Conservation (phyloP, 202 grass and related monocot species). For the Panicum hallii region DNA sequence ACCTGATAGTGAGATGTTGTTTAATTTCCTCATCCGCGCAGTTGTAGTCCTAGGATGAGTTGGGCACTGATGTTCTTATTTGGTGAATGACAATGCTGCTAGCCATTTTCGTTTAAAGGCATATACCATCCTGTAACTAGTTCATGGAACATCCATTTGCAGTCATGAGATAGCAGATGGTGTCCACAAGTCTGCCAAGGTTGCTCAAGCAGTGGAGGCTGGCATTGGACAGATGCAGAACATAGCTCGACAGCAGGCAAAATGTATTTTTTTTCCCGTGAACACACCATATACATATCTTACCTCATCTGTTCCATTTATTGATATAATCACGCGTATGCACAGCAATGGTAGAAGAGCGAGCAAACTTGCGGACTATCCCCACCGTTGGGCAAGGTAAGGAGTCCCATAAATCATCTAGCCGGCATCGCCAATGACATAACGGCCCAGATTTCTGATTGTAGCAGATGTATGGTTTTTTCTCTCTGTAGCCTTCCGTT, state of each 20-base stretch:
- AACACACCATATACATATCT: neutral
- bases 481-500: constrained; percentile 33
- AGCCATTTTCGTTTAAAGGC: neutral
- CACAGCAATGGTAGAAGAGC: constrained; percentile 71
- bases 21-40: neutral
- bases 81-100: neutral
- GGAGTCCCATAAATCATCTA: constrained; percentile 49
- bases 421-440: neutral
- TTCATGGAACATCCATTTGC: constrained; percentile 36
- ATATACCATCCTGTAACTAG: constrained; percentile 16
- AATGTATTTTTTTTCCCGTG: constrained; percentile 54
- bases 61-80: neutral
- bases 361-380: constrained; percentile 63
- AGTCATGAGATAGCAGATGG: constrained; percentile 75
- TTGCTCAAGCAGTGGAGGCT: constrained; percentile 64
- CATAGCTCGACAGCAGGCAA: constrained; percentile 57
- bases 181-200: constrained; percentile 74
- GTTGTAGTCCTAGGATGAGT: neutral
- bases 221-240: constrained; percentile 70
- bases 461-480: neutral
- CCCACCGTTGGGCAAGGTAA: constrained; percentile 37
- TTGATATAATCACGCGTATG: constrained; percentile 5
- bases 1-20: neutral
- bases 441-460: neutral
- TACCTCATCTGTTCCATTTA: neutral